A percentile compares a stretch with the other conserved stretches of the same genome.
Evolutionary conservation across 169 alveolate genomes (phyloP).

Genomic region (Babesia gibsoni): DNA sequence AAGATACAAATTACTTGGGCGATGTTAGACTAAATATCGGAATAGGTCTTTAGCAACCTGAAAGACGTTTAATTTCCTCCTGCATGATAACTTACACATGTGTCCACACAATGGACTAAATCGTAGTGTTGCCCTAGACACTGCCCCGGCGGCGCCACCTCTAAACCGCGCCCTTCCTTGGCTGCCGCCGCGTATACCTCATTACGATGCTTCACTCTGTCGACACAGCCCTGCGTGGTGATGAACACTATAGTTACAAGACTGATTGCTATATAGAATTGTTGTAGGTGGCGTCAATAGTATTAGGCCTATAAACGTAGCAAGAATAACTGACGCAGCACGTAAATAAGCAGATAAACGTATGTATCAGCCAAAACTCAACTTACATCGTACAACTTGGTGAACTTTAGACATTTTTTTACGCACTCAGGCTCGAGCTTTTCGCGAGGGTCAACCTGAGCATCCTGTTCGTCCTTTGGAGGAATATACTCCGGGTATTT

Average conservation of each 20-base stretch:
- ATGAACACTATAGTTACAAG: no score
- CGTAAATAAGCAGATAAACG: background rate
- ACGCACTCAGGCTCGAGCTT: constrained; percentile 60
- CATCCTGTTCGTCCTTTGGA: constrained; percentile 65
- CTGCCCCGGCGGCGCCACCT: constrained; percentile 45
- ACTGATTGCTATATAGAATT: no score
- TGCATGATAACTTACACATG: constrained; percentile 34
- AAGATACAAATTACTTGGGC: background rate
- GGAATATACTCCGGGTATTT: constrained; percentile 63
- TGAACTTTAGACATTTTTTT: constrained; percentile 56
- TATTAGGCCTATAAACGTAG: no score
- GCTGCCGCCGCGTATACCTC: constrained; percentile 27
- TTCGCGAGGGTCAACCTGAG: constrained; percentile 55
- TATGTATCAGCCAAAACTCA: background rate
- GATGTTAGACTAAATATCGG: constrained; percentile 39
- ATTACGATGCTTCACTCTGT: constrained; percentile 41
- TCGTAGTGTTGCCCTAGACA: constrained; percentile 69
- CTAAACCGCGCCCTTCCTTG: constrained; percentile 19
- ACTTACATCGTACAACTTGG: constrained; percentile 61
- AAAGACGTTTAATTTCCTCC: background rate
- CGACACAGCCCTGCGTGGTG: constrained; percentile 52
- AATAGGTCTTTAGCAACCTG: constrained; percentile 65
- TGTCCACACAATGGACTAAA: constrained; percentile 56
- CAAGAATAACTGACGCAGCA: background rate
- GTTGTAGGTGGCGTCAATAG: no score